Evolutionary conservation across 108 stramenopile species (phyloP).

Genomic region (Chaetoceros tenuissimus): DNA sequence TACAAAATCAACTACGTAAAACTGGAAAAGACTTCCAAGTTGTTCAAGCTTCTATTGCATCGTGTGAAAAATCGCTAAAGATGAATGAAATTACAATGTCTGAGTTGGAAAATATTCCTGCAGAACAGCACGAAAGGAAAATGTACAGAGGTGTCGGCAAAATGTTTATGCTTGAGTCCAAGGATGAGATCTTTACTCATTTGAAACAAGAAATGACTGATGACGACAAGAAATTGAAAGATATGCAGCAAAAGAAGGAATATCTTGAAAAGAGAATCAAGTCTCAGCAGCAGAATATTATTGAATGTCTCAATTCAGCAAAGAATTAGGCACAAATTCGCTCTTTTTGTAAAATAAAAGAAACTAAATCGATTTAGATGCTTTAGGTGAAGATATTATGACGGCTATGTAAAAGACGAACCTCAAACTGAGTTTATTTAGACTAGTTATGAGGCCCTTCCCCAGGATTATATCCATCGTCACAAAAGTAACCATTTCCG

Average conservation of each 20-base stretch:
- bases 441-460: too few species aligned
- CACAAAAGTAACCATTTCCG: too few species aligned
- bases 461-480: too few species aligned
- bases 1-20: constrained; percentile 55
- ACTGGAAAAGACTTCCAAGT: constrained; percentile 66
- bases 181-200: constrained; percentile 42
- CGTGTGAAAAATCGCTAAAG: constrained; percentile 48
- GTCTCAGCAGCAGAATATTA: constrained; percentile 75
- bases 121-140: constrained; percentile 23
- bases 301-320: constrained; percentile 29
- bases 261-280: constrained; percentile 78
- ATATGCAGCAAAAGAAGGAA: constrained; percentile 60
- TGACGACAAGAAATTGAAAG: constrained; percentile 40
- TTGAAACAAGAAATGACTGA: constrained; percentile 40
- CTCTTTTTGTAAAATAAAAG: too few species aligned
- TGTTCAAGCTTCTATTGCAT: constrained; percentile 49
- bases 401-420: too few species aligned
- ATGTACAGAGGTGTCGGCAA: constrained; percentile 77
- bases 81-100: constrained; percentile 51
- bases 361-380: too few species aligned
- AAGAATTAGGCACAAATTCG: too few species aligned
- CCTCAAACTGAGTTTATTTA: too few species aligned
- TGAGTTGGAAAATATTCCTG: constrained; percentile 54
- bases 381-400: too few species aligned
- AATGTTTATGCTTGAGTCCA: constrained; percentile 60